Evolutionary conservation across 108 stramenopile species (phyloP), one percentile per base, ranked within the genome.

Genomic region (Fragilaria crotonensis): DNA sequence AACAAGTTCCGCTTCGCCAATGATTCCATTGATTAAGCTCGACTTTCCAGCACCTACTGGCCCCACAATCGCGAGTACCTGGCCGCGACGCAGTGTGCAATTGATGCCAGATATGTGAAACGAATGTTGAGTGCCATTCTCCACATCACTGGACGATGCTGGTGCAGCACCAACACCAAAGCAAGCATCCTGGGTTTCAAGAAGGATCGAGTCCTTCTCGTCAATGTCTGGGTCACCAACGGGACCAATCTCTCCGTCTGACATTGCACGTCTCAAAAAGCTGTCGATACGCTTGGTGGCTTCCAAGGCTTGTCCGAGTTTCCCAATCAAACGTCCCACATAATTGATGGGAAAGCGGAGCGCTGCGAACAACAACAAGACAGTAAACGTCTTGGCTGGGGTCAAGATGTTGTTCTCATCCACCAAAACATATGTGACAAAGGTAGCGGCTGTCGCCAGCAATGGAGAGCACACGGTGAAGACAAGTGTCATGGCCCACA

Each of bases 11-110:
- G 90, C 70, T 72, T 95, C 93, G 0, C 83, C 86, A 36, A 97
- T 66, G 18, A 97, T 69, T 4, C 82, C 91, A 28, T 75, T 62
- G 23, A 95, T 62, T 0, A 97, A 63, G 2, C 83, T 79, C 0
- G 78, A 74, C 66, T 97, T 97, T 2, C 96, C 96, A 62, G 66
- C 52, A 0, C 90, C 96, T 3, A 97, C 91, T 7, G 90, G 85
- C 0, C 94, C 85, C 9, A 76, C 78, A 11, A 87, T 68, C 9
- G 66, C 75, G 3, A 68, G 49, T n/a, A 86, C 62, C 36, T 85
- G 69, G 71, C 63, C 54, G 45, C 36, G 51, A 21, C 25, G 18
- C 22, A 52, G 23, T 18, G 22, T 1, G 26, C 22, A 25, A 26
- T 23, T 52, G 25, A 52, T 26, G 22, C 25, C 51, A 3, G 51